Evolutionary conservation across 2,329 filamentous ascomycete genomes (phyloP), one percentile per base, ranked within the genome.

Genomic region (Aspergillus candidus): DNA sequence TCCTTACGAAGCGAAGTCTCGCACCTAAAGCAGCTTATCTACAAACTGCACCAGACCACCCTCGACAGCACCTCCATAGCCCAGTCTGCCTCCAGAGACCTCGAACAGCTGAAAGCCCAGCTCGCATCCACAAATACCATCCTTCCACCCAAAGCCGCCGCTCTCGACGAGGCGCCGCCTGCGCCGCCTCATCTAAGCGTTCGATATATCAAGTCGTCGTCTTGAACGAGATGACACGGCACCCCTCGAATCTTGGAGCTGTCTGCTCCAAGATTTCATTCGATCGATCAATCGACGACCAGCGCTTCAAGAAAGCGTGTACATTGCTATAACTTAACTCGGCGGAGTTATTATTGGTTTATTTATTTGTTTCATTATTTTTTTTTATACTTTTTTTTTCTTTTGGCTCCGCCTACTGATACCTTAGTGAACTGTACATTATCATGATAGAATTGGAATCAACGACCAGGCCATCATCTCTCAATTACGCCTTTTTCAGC

Each of bases 1-100:
- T 34, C 43, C 3, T 46, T 66, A 14, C 61, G 53, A 33, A 43
- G 52, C n/a, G 62, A 65, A 48, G 50, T 66, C 8, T 49, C 53
- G 4, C 53, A 62, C 32, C 50, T 66, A 38, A 62, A 59, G 14
- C 47, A 53, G 11, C 55, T 63, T 22, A 56, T 65, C 3, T 58
- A 55, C 27, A 50, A 59, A 37, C 48, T 64, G 4, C 53, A 53
- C 38, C 54, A 53, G 41, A 52, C 39, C 41, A 51, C 38, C 49
- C 50, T 27, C 42, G 49, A 36, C 36, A 40, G 45, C 38, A 43
- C 47, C 12, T 32, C 40, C 31, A 38, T 27, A 27, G 22, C 50
- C 15, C 15, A 44, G 7, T 30, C 48, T n/a, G 10, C 35, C 35
- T 40, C 45, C 10, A 35, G 22, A 4, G 46, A 48, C 14, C 18